Conservation (phyloP, 805 yeast genomes). For the Candida maltosa region DNA sequence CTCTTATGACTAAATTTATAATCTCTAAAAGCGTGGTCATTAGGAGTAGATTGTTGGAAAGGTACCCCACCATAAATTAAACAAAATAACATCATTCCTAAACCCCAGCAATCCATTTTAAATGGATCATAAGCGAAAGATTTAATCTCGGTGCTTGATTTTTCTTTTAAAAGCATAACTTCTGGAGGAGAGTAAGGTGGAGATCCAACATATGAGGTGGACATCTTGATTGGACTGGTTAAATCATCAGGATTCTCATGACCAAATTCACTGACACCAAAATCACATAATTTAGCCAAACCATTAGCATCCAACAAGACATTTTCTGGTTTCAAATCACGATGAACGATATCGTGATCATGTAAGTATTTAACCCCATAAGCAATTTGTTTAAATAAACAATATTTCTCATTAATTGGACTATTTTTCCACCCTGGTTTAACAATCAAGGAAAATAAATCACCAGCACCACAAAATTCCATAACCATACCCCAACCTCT, state of each 20-base stretch:
- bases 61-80: constrained; percentile 59
- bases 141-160: constrained; percentile 27
- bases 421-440: constrained; percentile 59
- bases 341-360: constrained; percentile 63
- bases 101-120: constrained; percentile 68
- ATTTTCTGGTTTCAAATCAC: constrained; percentile 76
- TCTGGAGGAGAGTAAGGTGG: constrained; percentile 84
- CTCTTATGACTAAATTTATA: constrained; percentile 48
- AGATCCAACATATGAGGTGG: constrained; percentile 63
- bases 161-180: constrained; percentile 50
- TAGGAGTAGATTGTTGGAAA: constrained; percentile 49
- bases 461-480: constrained; percentile 62
- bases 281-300: constrained; percentile 66
- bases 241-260: constrained; percentile 52
- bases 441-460: constrained; percentile 53
- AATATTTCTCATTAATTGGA: constrained; percentile 50
- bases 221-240: constrained; percentile 32
- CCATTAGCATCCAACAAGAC: constrained; percentile 59
- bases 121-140: constrained; percentile 57
- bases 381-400: constrained; percentile 66
- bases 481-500: constrained; percentile 78
- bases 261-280: constrained; percentile 70
- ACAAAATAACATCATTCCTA: constrained; percentile 67
- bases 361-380: constrained; percentile 63
- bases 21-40: constrained; percentile 52